These are phyloP conservation scores for Flaveria ramosissima DNA, from an alignment of 129 eudicot genomes.

Conservation along the genomic window DNA sequence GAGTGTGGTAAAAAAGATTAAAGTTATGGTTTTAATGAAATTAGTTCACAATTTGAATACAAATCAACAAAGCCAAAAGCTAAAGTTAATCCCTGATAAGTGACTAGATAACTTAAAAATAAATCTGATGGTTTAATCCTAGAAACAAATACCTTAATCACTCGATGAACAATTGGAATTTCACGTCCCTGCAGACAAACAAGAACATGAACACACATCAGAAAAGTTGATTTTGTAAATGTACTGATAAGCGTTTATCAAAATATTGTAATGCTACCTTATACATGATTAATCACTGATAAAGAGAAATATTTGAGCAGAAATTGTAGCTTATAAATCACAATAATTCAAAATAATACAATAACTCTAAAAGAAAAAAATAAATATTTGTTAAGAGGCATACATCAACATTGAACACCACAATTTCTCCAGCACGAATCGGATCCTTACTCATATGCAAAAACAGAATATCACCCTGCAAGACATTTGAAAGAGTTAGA, in stretches of 20 bases:
- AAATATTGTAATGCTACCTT: neutral
- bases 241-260: neutral
- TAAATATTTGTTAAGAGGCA: slow-evolving; percentile 14
- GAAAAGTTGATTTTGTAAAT: neutral
- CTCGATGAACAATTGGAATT: slow-evolving; percentile 93
- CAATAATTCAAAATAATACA: neutral
- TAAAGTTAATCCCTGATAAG: slow-evolving; percentile 14
- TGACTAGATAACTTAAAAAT: neutral
- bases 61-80: slow-evolving; percentile 13
- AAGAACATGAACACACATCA: slow-evolving; percentile 22
- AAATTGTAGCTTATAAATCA: slow-evolving; percentile 1
- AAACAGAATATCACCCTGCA: slow-evolving; percentile 97
- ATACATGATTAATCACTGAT: neutral
- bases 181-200: slow-evolving; percentile 64
- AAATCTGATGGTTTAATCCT: neutral
- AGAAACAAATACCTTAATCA: slow-evolving; percentile 62
- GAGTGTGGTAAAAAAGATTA: neutral
- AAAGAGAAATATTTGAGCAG: neutral
- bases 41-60: slow-evolving; percentile 1
- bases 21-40: neutral
- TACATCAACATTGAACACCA: slow-evolving; percentile 95
- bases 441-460: slow-evolving; percentile 94
- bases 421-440: slow-evolving; percentile 94
- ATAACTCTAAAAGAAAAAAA: neutral
- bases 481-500: slow-evolving; percentile 23